Conservation (phyloP, 208 protist species). For the Leishmania mexicana region DNA sequence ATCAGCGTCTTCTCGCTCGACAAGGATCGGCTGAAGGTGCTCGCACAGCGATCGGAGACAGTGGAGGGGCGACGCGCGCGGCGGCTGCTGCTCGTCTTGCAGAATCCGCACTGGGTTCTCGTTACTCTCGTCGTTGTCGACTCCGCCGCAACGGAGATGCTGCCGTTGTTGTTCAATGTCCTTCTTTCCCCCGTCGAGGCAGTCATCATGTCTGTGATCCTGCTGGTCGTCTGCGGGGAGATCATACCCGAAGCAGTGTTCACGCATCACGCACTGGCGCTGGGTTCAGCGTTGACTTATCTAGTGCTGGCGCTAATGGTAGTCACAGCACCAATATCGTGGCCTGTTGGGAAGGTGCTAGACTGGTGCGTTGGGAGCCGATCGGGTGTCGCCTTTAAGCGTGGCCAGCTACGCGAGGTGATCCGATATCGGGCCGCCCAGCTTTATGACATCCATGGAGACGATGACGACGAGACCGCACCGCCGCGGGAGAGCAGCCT, state of each 20-base stretch:
- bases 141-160: conserved; percentile 62
- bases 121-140: conserved; percentile 68
- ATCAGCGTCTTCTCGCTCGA: conserved; percentile 75
- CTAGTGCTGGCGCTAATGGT: conserved; percentile 63
- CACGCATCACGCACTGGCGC: conserved; percentile 56
- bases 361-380: conserved; percentile 64
- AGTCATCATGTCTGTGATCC: conserved; percentile 54
- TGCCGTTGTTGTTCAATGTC: conserved; percentile 72
- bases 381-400: conserved; percentile 54
- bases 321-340: conserved; percentile 63
- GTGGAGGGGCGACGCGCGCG: conserved; percentile 44
- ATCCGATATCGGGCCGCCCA: conserved; percentile 42
- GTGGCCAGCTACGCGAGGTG: conserved; percentile 61
- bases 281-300: conserved; percentile 49
- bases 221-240: conserved; percentile 73
- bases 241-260: conserved; percentile 81
- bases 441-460: conserved; percentile 10
- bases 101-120: conserved; percentile 70
- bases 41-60: conserved; percentile 36
- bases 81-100: conserved; percentile 50
- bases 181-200: conserved; percentile 55
- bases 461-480: conserved; percentile 14
- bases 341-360: conserved; percentile 68
- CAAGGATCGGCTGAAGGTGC: conserved; percentile 42
- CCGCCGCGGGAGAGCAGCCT: conserved; percentile 45